Base-by-base conservation (phyloP, 257 asterid genomes). In the Fraxinus americana region DNA sequence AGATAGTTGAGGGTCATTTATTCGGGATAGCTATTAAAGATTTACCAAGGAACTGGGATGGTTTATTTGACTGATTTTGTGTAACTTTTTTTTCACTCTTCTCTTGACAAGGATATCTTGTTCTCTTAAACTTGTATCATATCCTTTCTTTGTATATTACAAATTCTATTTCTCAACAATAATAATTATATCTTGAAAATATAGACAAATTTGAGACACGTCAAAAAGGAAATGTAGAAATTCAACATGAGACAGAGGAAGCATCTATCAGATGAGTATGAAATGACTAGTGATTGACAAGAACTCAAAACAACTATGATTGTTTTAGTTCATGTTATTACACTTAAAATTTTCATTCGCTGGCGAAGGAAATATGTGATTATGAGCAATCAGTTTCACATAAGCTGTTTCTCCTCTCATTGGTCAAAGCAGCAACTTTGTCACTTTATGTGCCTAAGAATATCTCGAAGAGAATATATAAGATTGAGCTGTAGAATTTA, bases 31-130 rank as follows among this genome's bases (percentile, higher is more conserved):
- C 78, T 69, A 45, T 41, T 57, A 72, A 19, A 38, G 32, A 19
- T 67, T 75, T 52, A 50, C 21, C 23, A 36, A 72, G 71, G 17
- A 71, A 41, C 43, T 41, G 75, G 69, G 25, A 70, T 17, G 39
- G 75, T 71, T 69, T 36, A 21, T 48, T 67, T 29, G 73, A 63
- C 74, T 69, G 34, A 54, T 76, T 73, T 79, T 79, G 29, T 27
- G 80, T 30, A 39, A 19, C 27, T 17, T 39, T 39, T 39, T 66
- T 66, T 71, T 21, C 52, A n/a, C 0, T 45, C 52, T 27, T 52
- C 34, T 65, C n/a, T 50, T n/a, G 70, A 50, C 79, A 2, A 45
- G 54, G 61, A 63, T 68, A 36, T 29, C 45, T 34, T 72, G 67
- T 63, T 59, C n/a, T 38, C 34, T 57, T 54, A 25, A 30, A 73